Base-by-base conservation (phyloP, 2,329 filamentous ascomycete genomes). In the Claviceps purpurea region DNA sequence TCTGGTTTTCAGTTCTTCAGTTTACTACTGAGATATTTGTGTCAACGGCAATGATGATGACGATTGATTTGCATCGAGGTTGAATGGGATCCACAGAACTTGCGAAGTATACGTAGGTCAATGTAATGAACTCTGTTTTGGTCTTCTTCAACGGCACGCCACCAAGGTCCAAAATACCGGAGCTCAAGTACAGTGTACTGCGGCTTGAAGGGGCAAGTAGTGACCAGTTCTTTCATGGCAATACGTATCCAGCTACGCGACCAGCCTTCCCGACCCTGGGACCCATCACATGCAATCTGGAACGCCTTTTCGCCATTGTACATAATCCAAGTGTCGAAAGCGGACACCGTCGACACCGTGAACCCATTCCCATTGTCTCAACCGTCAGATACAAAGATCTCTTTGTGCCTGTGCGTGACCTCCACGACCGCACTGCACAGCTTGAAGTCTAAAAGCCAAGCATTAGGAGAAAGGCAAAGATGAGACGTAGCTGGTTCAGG, bases 381-480 rank as follows among this genome's bases (percentile, higher is more conserved):
- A 14, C 43, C 22, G 51, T 79, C 77, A 62, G 87, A 89, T 39
- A 70, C 60, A 65, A 96, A 96, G 50, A 97, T 84, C 55, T 81
- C 74, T 62, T 85, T 87, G 64, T 89, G 81, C 49, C 82, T 78
- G 69, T 96, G 90, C 38, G 89, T 93, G 39, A 82, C 84, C 53
- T 96, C 87, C 16, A 95, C 90, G 3, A 96, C 85, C 0, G 84
- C 80, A 53, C 87, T 82, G 55, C 82, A 85, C 38, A 88, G 77
- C 50, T 75, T 76, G 67, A 86, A 87, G 69, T 96, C 89, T 91
- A 54, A 1, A 26, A 8, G 42, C 24, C 42, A 24, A 44, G 2
- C 34, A 47, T 43, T 47, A 37, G 24, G n/a, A 11, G 5, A n/a
- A 16, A 30, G 2, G 7, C 6, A 39, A 40, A 2, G 10, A 34